Percentiles rank a stretch among this genome's conserved stretches.
Conservation (phyloP, 2,329 filamentous ascomycete species). For the Zopfia rhizophila region DNA sequence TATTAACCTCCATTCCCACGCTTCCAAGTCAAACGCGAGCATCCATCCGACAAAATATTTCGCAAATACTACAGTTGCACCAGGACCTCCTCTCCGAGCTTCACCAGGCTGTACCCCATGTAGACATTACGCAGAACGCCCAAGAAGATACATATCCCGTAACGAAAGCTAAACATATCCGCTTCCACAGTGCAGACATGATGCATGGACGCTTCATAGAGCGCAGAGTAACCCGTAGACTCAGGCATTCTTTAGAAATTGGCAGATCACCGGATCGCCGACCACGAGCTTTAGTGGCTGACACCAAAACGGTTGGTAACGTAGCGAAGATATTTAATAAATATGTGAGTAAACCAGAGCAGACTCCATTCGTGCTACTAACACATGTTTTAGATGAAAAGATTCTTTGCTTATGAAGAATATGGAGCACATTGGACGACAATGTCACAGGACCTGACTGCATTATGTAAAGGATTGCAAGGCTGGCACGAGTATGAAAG, state of each 20-base stretch:
- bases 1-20: slow-evolving; percentile 76
- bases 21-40: slow-evolving; percentile 72
- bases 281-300: slow-evolving; percentile 55
- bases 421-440: slow-evolving; percentile 91
- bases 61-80: slow-evolving; percentile 83
- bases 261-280: slow-evolving; percentile 53
- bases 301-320: slow-evolving; percentile 64
- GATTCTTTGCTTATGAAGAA: slow-evolving; percentile 89
- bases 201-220: slow-evolving; percentile 51
- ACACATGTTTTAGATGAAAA: slow-evolving; percentile 69
- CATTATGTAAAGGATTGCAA: slow-evolving; percentile 73
- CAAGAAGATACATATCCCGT: slow-evolving; percentile 44
- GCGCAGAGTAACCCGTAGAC: slow-evolving; percentile 44
- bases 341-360: slow-evolving; percentile 53
- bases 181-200: slow-evolving; percentile 61
- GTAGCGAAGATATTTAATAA: slow-evolving; percentile 65
- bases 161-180: slow-evolving; percentile 55
- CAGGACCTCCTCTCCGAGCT: slow-evolving; percentile 82
- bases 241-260: slow-evolving; percentile 59
- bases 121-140: slow-evolving; percentile 57
- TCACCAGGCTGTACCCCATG: slow-evolving; percentile 75
- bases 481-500: slow-evolving; percentile 84
- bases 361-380: slow-evolving; percentile 53
- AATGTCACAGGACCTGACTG: slow-evolving; percentile 80
- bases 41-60: slow-evolving; percentile 81